Conservation (phyloP, 2,329 filamentous ascomycete species). For the Ploettnerulaceae sp. region DNA sequence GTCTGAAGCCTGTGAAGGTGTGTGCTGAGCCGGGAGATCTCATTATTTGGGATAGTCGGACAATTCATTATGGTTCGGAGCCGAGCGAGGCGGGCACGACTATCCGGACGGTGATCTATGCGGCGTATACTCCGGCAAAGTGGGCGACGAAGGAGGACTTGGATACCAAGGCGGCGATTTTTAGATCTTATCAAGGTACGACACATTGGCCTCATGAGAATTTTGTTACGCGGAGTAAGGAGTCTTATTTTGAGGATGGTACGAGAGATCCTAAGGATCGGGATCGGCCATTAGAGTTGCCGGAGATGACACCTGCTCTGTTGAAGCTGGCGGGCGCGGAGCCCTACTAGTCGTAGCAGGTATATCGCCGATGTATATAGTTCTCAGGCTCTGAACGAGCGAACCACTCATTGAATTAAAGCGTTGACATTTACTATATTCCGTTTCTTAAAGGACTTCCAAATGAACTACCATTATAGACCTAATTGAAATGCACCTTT, state of each 20-base stretch:
- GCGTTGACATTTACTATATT: too few relatives aligned
- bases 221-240: constrained; percentile 14
- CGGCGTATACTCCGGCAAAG: constrained; percentile 36
- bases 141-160: constrained; percentile 31
- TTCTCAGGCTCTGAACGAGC: too few relatives aligned
- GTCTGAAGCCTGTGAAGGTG: constrained; percentile 33
- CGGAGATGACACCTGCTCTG: constrained; percentile 27
- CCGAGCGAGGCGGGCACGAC: constrained; percentile 25
- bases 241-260: constrained; percentile 23
- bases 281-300: constrained; percentile 26
- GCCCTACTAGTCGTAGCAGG: too few relatives aligned
- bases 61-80: constrained; percentile 36
- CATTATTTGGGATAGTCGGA: constrained; percentile 38
- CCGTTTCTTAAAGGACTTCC: too few relatives aligned
- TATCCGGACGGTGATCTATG: constrained; percentile 37
- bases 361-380: too few relatives aligned
- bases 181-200: constrained; percentile 27
- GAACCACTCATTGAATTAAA: too few relatives aligned
- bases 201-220: constrained; percentile 36
- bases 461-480: too few relatives aligned
- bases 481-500: too few relatives aligned
- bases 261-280: constrained; percentile 24
- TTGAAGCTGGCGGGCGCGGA: constrained; percentile 31
- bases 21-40: constrained; percentile 36
- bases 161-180: constrained; percentile 26